These are phyloP conservation scores for Cyberlindnera saturnus DNA, from an alignment of 805 yeast genomes.

Conservation along the genomic window DNA sequence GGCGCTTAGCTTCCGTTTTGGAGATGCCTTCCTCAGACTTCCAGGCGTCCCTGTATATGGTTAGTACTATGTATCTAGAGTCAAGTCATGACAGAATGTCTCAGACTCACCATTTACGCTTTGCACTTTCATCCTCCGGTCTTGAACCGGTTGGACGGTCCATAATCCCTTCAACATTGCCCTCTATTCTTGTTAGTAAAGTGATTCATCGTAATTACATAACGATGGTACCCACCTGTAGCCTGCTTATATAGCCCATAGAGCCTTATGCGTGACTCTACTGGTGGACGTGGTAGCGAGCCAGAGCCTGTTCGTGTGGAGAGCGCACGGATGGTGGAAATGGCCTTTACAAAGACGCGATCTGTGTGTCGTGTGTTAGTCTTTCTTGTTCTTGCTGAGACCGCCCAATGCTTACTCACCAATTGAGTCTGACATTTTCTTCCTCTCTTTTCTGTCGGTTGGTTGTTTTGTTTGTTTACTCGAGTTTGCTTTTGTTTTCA, in stretches of 20 bases:
- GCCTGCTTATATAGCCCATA: slow-evolving; percentile 88
- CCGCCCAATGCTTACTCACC: slow-evolving; percentile 24
- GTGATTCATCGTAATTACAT: neutral
- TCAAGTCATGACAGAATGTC: neutral
- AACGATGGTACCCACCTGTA: slow-evolving; percentile 29
- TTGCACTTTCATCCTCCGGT: slow-evolving; percentile 60
- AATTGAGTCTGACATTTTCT: slow-evolving; percentile 43
- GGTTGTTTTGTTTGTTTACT: too few species aligned
- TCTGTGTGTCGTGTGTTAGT: slow-evolving; percentile 30
- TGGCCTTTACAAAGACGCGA: slow-evolving; percentile 77
- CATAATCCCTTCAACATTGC: slow-evolving; percentile 67
- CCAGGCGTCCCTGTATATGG: slow-evolving; percentile 69
- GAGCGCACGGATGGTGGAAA: slow-evolving; percentile 68
- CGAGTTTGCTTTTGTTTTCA: too few species aligned
- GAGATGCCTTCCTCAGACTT: slow-evolving; percentile 62
- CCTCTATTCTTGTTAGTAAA: slow-evolving; percentile 32
- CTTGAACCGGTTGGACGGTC: slow-evolving; percentile 55
- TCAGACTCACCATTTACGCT: slow-evolving; percentile 41
- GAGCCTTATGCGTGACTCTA: slow-evolving; percentile 57
- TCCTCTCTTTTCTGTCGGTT: too few species aligned
- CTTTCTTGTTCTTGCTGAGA: neutral
- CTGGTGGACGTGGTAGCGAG: slow-evolving; percentile 70
- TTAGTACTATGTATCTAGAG: neutral
- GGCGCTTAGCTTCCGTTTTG: slow-evolving; percentile 66
- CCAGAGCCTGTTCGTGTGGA: slow-evolving; percentile 59